A percentile compares a stretch with the other conserved stretches of the same genome.
phyloP scores from a whole-genome alignment of 768 basidiomycete species.

The Porpolomopsis calyptriformis region DNA sequence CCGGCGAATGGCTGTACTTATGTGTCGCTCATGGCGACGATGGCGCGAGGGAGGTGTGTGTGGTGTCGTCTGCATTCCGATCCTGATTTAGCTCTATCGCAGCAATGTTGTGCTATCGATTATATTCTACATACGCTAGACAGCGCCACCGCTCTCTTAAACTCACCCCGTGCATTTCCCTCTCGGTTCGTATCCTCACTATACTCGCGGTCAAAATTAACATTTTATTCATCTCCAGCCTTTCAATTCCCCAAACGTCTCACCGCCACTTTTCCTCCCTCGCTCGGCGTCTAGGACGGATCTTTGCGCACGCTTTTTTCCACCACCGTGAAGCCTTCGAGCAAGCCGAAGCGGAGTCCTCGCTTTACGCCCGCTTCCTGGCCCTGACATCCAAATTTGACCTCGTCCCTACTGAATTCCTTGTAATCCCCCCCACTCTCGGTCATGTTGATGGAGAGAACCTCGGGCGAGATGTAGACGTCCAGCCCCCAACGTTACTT shows the following conservation, averaged over 20 bases:
- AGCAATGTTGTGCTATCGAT: slow-evolving; percentile 97
- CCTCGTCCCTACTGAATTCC: slow-evolving; percentile 72
- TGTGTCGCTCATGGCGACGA: slow-evolving; percentile 92
- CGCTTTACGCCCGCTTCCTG: slow-evolving; percentile 82
- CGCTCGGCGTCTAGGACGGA: slow-evolving; percentile 82
- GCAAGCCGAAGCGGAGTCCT: slow-evolving; percentile 83
- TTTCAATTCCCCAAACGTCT: slow-evolving; percentile 73
- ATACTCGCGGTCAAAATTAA: neutral
- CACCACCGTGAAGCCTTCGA: slow-evolving; percentile 89
- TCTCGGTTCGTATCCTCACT: slow-evolving; percentile 48
- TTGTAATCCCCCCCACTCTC: slow-evolving; percentile 55
- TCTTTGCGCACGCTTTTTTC: slow-evolving; percentile 95
- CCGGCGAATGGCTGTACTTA: slow-evolving; percentile 95
- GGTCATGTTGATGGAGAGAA: slow-evolving; percentile 9
- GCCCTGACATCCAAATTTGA: slow-evolving; percentile 71
- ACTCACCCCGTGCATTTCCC: slow-evolving; percentile 85
- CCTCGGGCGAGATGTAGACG: slow-evolving; percentile 14
- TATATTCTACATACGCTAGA: slow-evolving; percentile 91
- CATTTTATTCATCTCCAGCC: slow-evolving; percentile 28
- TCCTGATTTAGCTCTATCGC: neutral
- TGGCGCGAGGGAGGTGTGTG: slow-evolving; percentile 70
- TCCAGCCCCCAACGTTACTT: slow-evolving; percentile 30
- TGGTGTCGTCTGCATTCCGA: neutral
- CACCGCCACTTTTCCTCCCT: slow-evolving; percentile 84
- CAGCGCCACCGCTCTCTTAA: slow-evolving; percentile 84